Evolutionary conservation across 116 monocot genomes (phyloP).

Genomic region (Cymodocea nodosa): DNA sequence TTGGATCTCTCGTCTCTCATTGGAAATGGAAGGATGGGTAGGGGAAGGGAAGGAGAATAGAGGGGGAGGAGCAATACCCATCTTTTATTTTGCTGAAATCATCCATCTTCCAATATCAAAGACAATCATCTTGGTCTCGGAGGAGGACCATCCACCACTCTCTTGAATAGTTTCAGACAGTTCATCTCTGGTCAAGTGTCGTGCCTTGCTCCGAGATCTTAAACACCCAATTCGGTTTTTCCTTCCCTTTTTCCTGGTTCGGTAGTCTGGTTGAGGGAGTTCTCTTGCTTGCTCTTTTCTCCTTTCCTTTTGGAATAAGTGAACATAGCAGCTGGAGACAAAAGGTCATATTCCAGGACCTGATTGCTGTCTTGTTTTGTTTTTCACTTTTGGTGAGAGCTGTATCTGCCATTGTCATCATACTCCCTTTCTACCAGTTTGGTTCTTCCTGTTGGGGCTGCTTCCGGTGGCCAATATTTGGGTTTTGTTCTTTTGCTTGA

Average conservation of each 20-base stretch:
- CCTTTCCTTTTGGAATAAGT: conserved; percentile 1
- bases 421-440: conserved; percentile 1
- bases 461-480: neutral
- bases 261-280: neutral
- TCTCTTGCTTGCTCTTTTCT: neutral
- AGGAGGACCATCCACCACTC: too few species aligned
- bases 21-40: too few species aligned
- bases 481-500: neutral
- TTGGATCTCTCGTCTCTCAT: too few species aligned
- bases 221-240: neutral
- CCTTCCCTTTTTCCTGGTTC: neutral
- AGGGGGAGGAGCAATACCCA: too few species aligned
- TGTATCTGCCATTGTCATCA: conserved; percentile 8
- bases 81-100: too few species aligned
- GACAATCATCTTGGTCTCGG: too few species aligned
- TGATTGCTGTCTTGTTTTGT: neutral
- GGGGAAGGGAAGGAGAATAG: too few species aligned
- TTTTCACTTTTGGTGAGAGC: conserved; percentile 12
- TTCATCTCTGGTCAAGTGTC: neutral
- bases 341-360: conserved; percentile 21
- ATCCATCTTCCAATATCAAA: too few species aligned
- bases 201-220: neutral
- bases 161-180: neutral
- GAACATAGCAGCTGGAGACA: conserved; percentile 7
- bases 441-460: neutral